A percentile compares a stretch with the other conserved stretches of the same genome.
Conservation (phyloP, 1,284 basidiomycete species). For the Sporisorium scitamineum region DNA sequence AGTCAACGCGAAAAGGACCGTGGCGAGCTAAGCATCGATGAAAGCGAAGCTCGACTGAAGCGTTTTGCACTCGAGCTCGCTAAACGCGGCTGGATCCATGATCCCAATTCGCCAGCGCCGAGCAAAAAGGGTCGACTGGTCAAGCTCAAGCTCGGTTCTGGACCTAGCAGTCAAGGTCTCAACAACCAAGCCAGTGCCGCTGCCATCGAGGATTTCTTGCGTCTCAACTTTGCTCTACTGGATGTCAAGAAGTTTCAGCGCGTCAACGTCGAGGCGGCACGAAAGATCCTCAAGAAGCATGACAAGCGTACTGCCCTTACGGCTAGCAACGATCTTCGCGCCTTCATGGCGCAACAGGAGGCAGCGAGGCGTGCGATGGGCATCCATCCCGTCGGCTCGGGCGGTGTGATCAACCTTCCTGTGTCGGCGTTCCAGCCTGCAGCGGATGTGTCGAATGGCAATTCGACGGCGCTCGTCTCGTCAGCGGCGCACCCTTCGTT, state of each 20-base stretch:
- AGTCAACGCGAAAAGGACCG: constrained; percentile 78
- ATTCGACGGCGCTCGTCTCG: constrained; percentile 43
- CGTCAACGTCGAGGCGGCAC: constrained; percentile 84
- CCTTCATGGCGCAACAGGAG: constrained; percentile 62
- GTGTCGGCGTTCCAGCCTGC: constrained; percentile 29
- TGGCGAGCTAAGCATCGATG: constrained; percentile 80
- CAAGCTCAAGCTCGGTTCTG: constrained; percentile 53
- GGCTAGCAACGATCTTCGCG: constrained; percentile 65
- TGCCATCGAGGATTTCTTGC: constrained; percentile 80
- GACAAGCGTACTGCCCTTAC: constrained; percentile 80
- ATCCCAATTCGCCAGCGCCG: constrained; percentile 29
- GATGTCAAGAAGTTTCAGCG: constrained; percentile 84
- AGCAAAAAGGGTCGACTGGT: constrained; percentile 45
- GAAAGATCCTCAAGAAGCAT: constrained; percentile 86
- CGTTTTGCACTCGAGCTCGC: constrained; percentile 79
- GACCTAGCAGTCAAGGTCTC: constrained; percentile 48
- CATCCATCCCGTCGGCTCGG: constrained; percentile 38
- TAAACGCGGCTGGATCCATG: constrained; percentile 69
- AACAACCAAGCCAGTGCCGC: constrained; percentile 47
- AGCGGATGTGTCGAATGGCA: constrained; percentile 7
- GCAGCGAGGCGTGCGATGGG: constrained; percentile 37
- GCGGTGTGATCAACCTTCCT: constrained; percentile 38
- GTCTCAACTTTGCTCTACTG: constrained; percentile 83
- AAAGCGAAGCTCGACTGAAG: constrained; percentile 79
- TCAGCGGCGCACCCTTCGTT: constrained; percentile 55